These are phyloP conservation scores for Naganishia onofrii DNA, from an alignment of 768 basidiomycete genomes.

Conservation along the genomic window DNA sequence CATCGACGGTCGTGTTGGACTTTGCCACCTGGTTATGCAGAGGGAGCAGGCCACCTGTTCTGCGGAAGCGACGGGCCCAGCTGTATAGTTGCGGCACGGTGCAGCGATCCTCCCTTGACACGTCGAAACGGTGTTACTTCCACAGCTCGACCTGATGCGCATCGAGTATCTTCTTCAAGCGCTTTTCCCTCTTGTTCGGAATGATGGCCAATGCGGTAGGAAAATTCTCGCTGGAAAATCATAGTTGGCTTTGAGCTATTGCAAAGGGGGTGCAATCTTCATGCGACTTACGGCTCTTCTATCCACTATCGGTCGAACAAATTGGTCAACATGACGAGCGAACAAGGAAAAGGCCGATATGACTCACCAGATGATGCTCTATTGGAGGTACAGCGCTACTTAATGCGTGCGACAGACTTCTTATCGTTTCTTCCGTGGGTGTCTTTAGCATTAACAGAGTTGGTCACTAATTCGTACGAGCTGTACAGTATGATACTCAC, in stretches of 20 bases:
- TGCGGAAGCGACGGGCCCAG: no score
- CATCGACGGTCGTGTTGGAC: no score
- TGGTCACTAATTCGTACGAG: not conserved
- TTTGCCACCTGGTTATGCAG: no score
- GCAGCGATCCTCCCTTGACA: not conserved
- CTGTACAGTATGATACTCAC: conserved; percentile 1
- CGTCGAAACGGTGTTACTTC: conserved; percentile 19
- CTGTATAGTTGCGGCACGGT: no score
- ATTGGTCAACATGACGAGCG: not conserved
- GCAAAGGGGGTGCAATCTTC: not conserved
- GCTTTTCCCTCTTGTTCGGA: conserved; percentile 49
- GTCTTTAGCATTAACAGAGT: not conserved
- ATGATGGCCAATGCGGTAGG: conserved; percentile 51
- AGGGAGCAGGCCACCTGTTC: no score
- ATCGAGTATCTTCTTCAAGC: conserved; percentile 45
- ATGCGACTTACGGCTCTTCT: conserved; percentile 48
- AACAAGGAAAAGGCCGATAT: not conserved
- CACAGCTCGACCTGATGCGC: conserved; percentile 39
- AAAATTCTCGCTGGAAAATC: conserved; percentile 40
- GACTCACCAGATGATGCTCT: conserved; percentile 42
- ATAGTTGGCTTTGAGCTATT: conserved; percentile 3
- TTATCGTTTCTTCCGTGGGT: conserved; percentile 2
- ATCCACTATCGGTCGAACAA: conserved; percentile 41
- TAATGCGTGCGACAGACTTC: conserved; percentile 30
- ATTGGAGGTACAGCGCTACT: conserved; percentile 36